Base-by-base conservation (phyloP, 179 eudicot species). In the Silene vulgaris region DNA sequence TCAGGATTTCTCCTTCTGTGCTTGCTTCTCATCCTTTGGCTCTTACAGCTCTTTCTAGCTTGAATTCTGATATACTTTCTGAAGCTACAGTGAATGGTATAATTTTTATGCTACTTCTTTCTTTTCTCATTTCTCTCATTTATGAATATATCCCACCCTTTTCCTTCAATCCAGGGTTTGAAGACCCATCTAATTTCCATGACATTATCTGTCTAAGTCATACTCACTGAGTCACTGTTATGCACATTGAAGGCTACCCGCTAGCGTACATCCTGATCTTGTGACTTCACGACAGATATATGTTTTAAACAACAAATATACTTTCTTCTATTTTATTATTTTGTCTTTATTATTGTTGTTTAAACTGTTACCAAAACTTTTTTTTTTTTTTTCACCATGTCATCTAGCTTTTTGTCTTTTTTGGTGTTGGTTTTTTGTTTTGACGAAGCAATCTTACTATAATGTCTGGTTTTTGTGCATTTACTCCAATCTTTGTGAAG, bases 61-160 rank as follows among this genome's bases (percentile, higher is more conserved):
- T 95, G 90, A 81, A 78, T 79, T 87, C 90, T 80, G 99, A 95
- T 62, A 54, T 87, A 63, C 84, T 92, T 21, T 89, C 90, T 13
- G 99, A 95, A 86, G 96, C 97, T 81, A 83, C 97, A 28, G 97
- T 90, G 62, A 95, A 95, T 88, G 99, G 99, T 95, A 90, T 72
- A 60, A 32, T 52, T 5, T 57, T 12, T 52, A 7, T 17, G 65
- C 45, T 5, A 6, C 23, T 75, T 35, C 3, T 13, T 8, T 70
- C 12, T 30, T 26, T 52, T 21, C 20, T 26, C 61, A 5, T 26
- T 61, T 61, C 30, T 8, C 59, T 20, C n/a, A 16, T 45, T 28
- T 56, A 23, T 48, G 60, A 50, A n/a, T 43, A 40, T 74, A 8
- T 63, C 60, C 66, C 45, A 8, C n/a, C 37, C 14, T 45, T 17